A percentile compares a stretch with the other conserved stretches of the same genome.
These are phyloP conservation scores for Cicer yamashitae DNA, from an alignment of 306 rosid genomes.

Conservation along the genomic window DNA sequence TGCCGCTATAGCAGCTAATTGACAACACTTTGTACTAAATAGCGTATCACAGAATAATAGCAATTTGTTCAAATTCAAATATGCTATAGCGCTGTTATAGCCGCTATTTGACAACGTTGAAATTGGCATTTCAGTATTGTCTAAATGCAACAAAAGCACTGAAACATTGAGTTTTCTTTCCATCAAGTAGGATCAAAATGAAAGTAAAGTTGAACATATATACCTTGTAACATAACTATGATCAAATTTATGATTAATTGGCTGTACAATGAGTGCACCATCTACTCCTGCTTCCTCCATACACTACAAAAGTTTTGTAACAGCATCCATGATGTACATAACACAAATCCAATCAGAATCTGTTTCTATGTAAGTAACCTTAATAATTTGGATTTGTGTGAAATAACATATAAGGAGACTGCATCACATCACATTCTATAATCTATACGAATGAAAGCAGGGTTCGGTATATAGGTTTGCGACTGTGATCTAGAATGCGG, in stretches of 20 bases:
- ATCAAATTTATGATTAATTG: slow-evolving; percentile 86
- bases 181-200: slow-evolving; percentile 26
- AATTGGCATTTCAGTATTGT: slow-evolving; percentile 1
- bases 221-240: slow-evolving; percentile 90
- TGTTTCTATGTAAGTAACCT: slow-evolving; percentile 25
- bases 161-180: not conserved
- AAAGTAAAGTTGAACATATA: slow-evolving; percentile 21
- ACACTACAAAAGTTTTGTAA: slow-evolving; percentile 52
- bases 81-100: too few species aligned
- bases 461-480: too few species aligned
- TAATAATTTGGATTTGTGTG: not conserved
- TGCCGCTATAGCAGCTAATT: too few species aligned
- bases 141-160: slow-evolving; percentile 7
- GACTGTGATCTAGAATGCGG: too few species aligned
- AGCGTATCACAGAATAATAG: too few species aligned
- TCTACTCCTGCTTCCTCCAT: slow-evolving; percentile 92
- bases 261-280: slow-evolving; percentile 92
- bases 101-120: too few species aligned
- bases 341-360: slow-evolving; percentile 22
- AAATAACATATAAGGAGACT: too few species aligned
- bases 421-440: too few species aligned
- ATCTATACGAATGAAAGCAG: too few species aligned
- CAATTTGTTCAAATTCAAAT: too few species aligned
- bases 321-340: not conserved
- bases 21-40: too few species aligned